A percentile compares a stretch with the other conserved stretches of the same genome.
These are phyloP conservation scores for Wickerhamiella domercqiae DNA, from an alignment of 805 yeast genomes.

Conservation along the genomic window DNA sequence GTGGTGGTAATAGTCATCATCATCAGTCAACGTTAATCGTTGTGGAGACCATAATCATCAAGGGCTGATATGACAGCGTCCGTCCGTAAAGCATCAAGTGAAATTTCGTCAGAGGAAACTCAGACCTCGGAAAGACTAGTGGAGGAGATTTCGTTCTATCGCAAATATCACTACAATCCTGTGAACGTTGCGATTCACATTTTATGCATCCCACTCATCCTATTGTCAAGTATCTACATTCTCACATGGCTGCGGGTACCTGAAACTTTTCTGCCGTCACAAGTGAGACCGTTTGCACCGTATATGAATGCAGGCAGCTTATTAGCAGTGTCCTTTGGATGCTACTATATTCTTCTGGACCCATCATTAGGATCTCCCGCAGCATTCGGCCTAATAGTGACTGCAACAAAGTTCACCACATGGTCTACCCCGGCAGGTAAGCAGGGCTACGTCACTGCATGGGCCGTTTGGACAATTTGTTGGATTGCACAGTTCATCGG, in stretches of 20 bases:
- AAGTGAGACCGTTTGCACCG: constrained; percentile 9
- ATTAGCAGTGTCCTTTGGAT: constrained; percentile 33
- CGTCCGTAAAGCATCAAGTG: too few species aligned
- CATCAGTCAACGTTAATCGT: too few species aligned
- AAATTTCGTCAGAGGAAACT: too few species aligned
- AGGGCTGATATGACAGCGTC: too few species aligned
- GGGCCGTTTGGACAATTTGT: constrained; percentile 34
- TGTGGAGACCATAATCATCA: too few species aligned
- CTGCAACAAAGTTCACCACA: constrained; percentile 18
- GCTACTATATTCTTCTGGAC: constrained; percentile 48
- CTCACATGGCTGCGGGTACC: constrained; percentile 21
- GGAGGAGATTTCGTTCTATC: constrained; percentile 47
- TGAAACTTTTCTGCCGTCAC: constrained; percentile 3
- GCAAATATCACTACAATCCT: constrained; percentile 30
- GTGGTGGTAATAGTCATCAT: too few species aligned
- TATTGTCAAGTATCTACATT: constrained; percentile 37
- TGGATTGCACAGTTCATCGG: constrained; percentile 86
- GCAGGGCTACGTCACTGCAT: constrained; percentile 21
- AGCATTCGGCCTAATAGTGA: constrained; percentile 26
- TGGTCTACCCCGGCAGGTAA: constrained; percentile 20
- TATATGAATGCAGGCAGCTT: constrained; percentile 34
- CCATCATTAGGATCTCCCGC: constrained; percentile 33
- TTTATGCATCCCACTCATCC: constrained; percentile 64
- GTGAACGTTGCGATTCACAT: constrained; percentile 64
- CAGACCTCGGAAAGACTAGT: too few species aligned